Base-by-base conservation (phyloP, 2,329 filamentous ascomycete species). In the Trichoderma gracile region DNA sequence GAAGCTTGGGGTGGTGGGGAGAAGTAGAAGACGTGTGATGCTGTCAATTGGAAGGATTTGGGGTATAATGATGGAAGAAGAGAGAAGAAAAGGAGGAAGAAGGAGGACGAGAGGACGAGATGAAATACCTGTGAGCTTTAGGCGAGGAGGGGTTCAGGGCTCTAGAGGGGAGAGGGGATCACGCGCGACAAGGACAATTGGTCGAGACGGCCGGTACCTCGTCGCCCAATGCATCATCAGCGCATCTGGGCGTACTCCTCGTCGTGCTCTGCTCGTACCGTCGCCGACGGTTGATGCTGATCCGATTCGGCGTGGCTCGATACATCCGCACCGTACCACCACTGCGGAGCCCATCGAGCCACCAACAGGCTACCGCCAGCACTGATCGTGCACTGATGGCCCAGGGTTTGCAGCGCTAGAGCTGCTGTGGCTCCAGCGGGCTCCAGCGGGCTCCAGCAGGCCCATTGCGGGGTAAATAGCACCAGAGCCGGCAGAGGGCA, bases 401-500 rank as follows among this genome's bases (percentile, higher is more conserved):
- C 49, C 59, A 43, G 59, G 47, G 59, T 27, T 45, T 55, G 59
- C 23, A 47, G 47, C 47, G 59, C 47, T 53, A 62, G 25, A 33
- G 23, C 40, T 30, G 27, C 19, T 9, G 43, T 40, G 55, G 42
- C 43, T 23, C 47, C 47, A 53, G 23, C 47, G 49, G 47, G 57
- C 47, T 53, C 56, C 40, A 38, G 33, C 30, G 27, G 57, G 33
- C 46, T 30, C n/a, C 33, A 61, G 45, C 45, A 30, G 59, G 52
- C 40, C 59, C 66, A 71, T 68, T 73, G 71, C 71, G 72, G 71
- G 72, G 72, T 69, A 68, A 68, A 66, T 64, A 45, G 62, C 56
- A 50, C 33, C 33, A 38, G 33, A 9, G 33, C 33, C 10, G 33
- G 33, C 33, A 53, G 9, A 45, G 17, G 43, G 43, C n/a, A 45